Conservation (phyloP, 2,329 filamentous ascomycete species). For the Passalora sequoiae region DNA sequence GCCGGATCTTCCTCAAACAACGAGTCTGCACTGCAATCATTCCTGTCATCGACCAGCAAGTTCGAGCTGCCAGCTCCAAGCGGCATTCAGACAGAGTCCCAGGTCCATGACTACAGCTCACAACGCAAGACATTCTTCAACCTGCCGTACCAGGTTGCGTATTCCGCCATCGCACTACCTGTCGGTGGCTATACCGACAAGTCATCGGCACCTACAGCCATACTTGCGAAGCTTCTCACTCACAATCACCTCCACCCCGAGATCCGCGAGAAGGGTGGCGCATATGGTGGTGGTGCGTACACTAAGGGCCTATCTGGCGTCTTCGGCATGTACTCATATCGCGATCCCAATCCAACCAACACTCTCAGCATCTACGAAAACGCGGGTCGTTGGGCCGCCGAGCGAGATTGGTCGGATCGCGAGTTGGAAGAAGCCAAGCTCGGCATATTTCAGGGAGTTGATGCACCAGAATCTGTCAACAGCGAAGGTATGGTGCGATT, state of each 20-base stretch:
- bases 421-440: slow-evolving; percentile 96
- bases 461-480: slow-evolving; percentile 82
- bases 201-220: slow-evolving; percentile 73
- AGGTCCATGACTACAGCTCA: slow-evolving; percentile 16
- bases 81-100: slow-evolving; percentile 28
- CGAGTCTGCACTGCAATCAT: slow-evolving; percentile 63
- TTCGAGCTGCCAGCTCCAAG: slow-evolving; percentile 12
- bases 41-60: slow-evolving; percentile 49
- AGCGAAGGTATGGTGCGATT: slow-evolving; percentile 84
- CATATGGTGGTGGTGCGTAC: slow-evolving; percentile 89
- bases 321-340: slow-evolving; percentile 94
- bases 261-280: slow-evolving; percentile 94
- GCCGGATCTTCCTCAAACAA: slow-evolving; percentile 66
- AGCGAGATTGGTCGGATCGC: slow-evolving; percentile 72
- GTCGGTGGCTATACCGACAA: slow-evolving; percentile 77
- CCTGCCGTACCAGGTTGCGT: slow-evolving; percentile 95
- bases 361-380: slow-evolving; percentile 78
- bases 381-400: slow-evolving; percentile 75
- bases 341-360: slow-evolving; percentile 90
- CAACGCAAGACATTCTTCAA: slow-evolving; percentile 76
- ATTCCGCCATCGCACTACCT: slow-evolving; percentile 74
- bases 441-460: slow-evolving; percentile 84
- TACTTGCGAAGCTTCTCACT: slow-evolving; percentile 85
- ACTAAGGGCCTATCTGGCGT: slow-evolving; percentile 72
- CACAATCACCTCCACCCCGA: slow-evolving; percentile 97